Conservation (phyloP, 2,329 filamentous ascomycete species). For the Fusarium bactridioides region DNA sequence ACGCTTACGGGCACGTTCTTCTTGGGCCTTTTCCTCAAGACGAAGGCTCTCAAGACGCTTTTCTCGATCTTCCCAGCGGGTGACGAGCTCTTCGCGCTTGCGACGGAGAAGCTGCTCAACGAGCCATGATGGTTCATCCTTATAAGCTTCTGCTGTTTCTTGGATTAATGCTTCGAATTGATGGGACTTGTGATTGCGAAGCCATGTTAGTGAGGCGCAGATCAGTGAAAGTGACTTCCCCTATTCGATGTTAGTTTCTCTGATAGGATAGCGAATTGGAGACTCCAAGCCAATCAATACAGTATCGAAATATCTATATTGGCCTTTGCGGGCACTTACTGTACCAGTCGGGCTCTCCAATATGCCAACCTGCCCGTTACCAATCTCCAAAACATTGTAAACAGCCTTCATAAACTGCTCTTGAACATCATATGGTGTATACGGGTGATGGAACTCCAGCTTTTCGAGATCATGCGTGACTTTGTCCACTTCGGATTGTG, state of each 20-base stretch:
- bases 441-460: slow-evolving; percentile 84
- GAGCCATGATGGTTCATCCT: slow-evolving; percentile 86
- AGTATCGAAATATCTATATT: no score
- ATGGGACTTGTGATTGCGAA: slow-evolving; percentile 79
- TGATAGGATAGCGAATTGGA: neutral
- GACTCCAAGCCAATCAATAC: neutral
- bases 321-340: slow-evolving; percentile 45
- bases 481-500: slow-evolving; percentile 19
- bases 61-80: slow-evolving; percentile 77
- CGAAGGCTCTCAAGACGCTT: slow-evolving; percentile 71
- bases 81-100: slow-evolving; percentile 71
- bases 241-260: slow-evolving; percentile 47
- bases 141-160: slow-evolving; percentile 52
- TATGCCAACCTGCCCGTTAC: slow-evolving; percentile 80
- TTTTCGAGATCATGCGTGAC: slow-evolving; percentile 40
- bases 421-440: slow-evolving; percentile 86
- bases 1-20: slow-evolving; percentile 58
- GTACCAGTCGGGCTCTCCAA: slow-evolving; percentile 94
- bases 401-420: slow-evolving; percentile 85
- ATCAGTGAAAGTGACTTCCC: slow-evolving; percentile 94
- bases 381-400: slow-evolving; percentile 76
- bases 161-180: slow-evolving; percentile 62
- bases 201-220: slow-evolving; percentile 87
- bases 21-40: slow-evolving; percentile 67
- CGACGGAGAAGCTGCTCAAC: slow-evolving; percentile 76